These are phyloP conservation scores for Cryphonectria carpinicola DNA, from an alignment of 2,329 filamentous ascomycete genomes.

Conservation along the genomic window DNA sequence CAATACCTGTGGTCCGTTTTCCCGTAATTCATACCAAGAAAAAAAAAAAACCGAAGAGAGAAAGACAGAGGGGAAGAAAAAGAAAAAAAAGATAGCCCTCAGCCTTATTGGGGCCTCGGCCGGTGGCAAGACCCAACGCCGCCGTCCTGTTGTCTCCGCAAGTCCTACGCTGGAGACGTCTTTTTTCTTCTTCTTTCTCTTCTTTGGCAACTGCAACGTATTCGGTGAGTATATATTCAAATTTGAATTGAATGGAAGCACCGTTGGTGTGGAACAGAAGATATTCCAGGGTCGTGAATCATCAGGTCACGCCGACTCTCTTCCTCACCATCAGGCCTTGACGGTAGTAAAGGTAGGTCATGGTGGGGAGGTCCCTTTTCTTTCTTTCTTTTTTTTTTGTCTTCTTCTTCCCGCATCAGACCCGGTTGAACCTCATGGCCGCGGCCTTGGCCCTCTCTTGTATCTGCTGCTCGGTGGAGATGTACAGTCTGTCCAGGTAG, in stretches of 20 bases:
- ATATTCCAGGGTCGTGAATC: not conserved
- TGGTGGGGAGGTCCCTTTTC: not conserved
- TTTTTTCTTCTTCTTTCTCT: not conserved
- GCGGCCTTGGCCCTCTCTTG: conserved; percentile 62
- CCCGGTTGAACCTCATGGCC: conserved; percentile 43
- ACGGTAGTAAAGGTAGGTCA: not conserved
- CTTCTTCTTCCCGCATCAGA: conserved; percentile 30
- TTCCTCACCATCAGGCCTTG: not conserved
- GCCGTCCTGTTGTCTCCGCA: not conserved
- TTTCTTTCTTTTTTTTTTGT: not conserved
- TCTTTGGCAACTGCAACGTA: not conserved
- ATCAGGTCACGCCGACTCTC: not conserved
- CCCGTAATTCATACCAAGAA: not conserved
- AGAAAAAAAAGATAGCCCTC: not conserved
- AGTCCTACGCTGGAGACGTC: not conserved
- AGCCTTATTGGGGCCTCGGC: not conserved
- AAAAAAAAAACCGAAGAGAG: not conserved
- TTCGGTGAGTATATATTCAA: not conserved
- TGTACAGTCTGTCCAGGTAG: conserved; percentile 79
- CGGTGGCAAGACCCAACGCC: not conserved
- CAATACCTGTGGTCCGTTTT: not conserved
- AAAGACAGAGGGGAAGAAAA: too few species aligned
- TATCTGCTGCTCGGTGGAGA: conserved; percentile 79
- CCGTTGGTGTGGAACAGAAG: conserved; percentile 13
- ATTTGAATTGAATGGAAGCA: not conserved